Percentiles rank a stretch among this genome's conserved stretches.
Evolutionary conservation across 2,329 filamentous ascomycete species (phyloP).

Genomic region (Thielaviopsis populi): DNA sequence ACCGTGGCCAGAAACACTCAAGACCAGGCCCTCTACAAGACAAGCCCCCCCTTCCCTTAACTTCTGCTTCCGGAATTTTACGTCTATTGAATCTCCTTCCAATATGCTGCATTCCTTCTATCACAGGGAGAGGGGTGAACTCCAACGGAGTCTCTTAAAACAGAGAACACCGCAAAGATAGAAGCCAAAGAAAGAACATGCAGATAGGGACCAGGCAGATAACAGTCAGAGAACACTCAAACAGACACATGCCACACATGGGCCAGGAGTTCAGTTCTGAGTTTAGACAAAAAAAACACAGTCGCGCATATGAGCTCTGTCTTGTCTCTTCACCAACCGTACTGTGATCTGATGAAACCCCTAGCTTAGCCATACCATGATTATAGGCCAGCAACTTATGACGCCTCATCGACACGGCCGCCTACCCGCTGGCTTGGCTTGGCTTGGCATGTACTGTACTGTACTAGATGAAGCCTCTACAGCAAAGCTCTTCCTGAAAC

Average conservation of each 20-base stretch:
- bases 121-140: neutral
- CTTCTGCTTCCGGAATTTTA: neutral
- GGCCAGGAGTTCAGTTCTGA: too few relatives aligned
- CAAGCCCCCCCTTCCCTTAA: neutral
- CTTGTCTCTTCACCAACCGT: too few relatives aligned
- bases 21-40: neutral
- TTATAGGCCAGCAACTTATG: neutral
- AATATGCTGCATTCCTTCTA: neutral
- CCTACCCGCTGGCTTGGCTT: neutral
- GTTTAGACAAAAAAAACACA: neutral
- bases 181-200: neutral
- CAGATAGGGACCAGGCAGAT: neutral
- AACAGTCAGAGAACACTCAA: too few relatives aligned
- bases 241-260: too few relatives aligned
- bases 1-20: neutral
- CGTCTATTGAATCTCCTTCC: neutral
- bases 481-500: too few relatives aligned
- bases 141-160: neutral
- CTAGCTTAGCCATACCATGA: neutral
- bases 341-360: too few relatives aligned
- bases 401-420: neutral
- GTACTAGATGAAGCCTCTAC: too few relatives aligned
- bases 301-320: neutral
- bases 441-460: too few relatives aligned
- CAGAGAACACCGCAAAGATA: neutral